These are phyloP conservation scores for Geranium brycei DNA, from an alignment of 345 rosid genomes.

Conservation along the genomic window DNA sequence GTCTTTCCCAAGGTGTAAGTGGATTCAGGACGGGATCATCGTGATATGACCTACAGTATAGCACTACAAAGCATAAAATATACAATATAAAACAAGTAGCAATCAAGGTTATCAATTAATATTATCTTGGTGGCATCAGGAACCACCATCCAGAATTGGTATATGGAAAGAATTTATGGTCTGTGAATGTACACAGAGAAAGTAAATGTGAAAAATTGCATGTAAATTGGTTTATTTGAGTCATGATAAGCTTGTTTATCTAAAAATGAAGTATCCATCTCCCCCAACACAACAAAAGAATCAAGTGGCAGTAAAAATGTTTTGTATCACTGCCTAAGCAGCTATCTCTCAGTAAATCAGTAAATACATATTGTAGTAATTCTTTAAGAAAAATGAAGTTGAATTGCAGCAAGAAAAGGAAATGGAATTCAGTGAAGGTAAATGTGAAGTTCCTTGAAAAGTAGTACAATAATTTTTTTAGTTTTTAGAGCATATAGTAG, in stretches of 20 bases:
- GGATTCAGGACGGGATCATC: constrained; percentile 85
- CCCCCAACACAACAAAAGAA: background rate
- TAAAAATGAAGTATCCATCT: background rate
- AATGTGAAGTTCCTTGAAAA: no score
- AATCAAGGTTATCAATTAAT: background rate
- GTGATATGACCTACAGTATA: constrained; percentile 65
- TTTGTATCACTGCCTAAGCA: background rate
- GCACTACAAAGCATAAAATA: background rate
- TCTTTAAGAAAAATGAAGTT: no score
- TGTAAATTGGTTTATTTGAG: background rate
- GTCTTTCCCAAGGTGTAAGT: constrained; percentile 96
- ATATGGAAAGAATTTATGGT: background rate
- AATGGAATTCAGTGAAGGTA: no score
- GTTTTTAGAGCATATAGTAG: background rate
- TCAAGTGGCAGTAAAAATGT: background rate
- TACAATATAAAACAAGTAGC: background rate
- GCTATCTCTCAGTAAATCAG: background rate
- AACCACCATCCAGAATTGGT: no score
- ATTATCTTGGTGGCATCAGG: no score
- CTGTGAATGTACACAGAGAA: background rate
- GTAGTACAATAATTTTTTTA: no score
- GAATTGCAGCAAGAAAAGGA: no score
- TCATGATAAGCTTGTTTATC: background rate
- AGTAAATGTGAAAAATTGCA: background rate
- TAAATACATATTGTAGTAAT: no score